Evolutionary conservation across 305 asterid species (phyloP).

Genomic region (Ajuga reptans): DNA sequence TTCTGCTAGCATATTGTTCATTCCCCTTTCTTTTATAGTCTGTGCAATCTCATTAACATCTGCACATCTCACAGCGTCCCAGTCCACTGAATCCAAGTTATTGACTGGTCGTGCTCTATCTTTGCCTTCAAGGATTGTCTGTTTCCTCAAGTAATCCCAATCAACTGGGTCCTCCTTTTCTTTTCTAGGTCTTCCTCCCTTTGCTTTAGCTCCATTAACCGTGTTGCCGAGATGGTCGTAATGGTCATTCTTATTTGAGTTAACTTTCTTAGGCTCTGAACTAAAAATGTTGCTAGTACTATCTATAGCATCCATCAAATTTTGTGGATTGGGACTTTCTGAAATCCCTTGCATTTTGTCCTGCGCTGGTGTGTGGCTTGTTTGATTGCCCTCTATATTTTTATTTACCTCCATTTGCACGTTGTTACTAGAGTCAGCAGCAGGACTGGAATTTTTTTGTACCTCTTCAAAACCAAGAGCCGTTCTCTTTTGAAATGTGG

Average conservation of each 20-base stretch:
- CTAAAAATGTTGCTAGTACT: conserved; percentile 36
- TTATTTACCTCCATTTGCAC: conserved; percentile 30
- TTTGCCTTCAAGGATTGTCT: conserved; percentile 38
- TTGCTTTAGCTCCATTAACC: conserved; percentile 38
- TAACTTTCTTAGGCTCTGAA: conserved; percentile 39
- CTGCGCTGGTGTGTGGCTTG: conserved; percentile 22
- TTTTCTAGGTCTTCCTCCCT: conserved; percentile 40
- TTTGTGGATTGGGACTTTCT: conserved; percentile 29
- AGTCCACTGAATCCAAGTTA: conserved; percentile 81
- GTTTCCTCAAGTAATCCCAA: conserved; percentile 76
- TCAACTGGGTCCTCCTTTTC: conserved; percentile 50
- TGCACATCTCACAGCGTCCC: conserved; percentile 88
- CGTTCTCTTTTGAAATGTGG: conserved; percentile 32
- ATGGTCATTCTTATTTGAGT: conserved; percentile 34
- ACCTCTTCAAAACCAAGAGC: conserved; percentile 24
- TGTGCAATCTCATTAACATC: conserved; percentile 75
- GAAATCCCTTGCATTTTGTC: conserved; percentile 33
- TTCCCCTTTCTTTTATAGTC: conserved; percentile 87
- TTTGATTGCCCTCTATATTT: conserved; percentile 25
- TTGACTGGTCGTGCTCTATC: conserved; percentile 47
- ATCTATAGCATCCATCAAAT: conserved; percentile 39
- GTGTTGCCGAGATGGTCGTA: conserved; percentile 27
- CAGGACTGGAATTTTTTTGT: conserved; percentile 32
- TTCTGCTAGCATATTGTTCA: conserved; percentile 90
- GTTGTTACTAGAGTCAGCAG: conserved; percentile 28